Evolutionary conservation across 257 asterid genomes (phyloP).

Genomic region (Plantago elongata): DNA sequence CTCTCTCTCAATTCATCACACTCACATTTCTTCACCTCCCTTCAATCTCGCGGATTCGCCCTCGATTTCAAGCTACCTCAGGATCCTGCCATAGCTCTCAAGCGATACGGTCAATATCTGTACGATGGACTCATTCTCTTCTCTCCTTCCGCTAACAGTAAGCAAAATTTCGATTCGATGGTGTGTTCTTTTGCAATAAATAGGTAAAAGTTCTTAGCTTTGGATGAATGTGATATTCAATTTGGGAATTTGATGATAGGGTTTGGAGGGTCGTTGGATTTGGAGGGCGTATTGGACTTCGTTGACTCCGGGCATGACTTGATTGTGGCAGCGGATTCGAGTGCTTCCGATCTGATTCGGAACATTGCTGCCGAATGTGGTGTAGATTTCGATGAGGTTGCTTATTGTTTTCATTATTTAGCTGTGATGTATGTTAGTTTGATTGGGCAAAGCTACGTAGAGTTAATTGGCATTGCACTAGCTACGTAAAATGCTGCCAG

Average conservation of each 20-base stretch:
- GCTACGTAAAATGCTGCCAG: background rate
- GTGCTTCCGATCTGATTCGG: constrained; percentile 70
- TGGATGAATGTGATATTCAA: constrained; percentile 14
- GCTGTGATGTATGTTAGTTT: background rate
- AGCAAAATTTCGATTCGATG: constrained; percentile 6
- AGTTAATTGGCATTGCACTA: background rate
- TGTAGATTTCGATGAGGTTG: constrained; percentile 45
- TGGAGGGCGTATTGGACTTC: constrained; percentile 65
- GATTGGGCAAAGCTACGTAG: background rate
- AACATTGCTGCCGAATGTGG: constrained; percentile 59
- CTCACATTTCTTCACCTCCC: constrained; percentile 57
- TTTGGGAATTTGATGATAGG: constrained; percentile 26
- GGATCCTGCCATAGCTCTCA: constrained; percentile 55
- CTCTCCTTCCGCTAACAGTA: constrained; percentile 61
- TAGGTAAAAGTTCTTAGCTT: background rate
- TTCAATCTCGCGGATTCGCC: constrained; percentile 55
- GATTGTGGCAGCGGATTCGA: constrained; percentile 70
- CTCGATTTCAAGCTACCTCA: constrained; percentile 78
- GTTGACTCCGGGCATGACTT: constrained; percentile 84
- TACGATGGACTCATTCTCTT: constrained; percentile 70
- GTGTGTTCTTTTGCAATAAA: background rate
- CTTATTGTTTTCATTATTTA: background rate
- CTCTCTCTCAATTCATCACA: constrained; percentile 69
- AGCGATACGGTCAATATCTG: constrained; percentile 67
- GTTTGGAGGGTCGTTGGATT: constrained; percentile 74